These are phyloP conservation scores for Coemansia sp. DNA, from an alignment of 192 early-diverging fungal species.

Conservation along the genomic window DNA sequence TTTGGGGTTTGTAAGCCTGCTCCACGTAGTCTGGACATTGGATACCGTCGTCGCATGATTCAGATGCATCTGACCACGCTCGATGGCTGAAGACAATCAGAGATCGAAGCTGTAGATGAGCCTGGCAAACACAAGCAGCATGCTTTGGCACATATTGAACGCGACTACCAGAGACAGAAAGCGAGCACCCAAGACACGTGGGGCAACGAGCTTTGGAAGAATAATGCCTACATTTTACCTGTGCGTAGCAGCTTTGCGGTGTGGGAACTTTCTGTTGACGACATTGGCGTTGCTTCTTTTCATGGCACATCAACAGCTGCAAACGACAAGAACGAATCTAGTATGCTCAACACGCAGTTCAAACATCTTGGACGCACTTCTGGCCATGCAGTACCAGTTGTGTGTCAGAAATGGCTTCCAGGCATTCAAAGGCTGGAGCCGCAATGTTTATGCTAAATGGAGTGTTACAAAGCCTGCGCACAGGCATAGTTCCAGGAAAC, in stretches of 20 bases:
- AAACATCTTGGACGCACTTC: conserved; percentile 79
- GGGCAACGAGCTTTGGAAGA: conserved; percentile 68
- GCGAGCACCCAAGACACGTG: conserved; percentile 71
- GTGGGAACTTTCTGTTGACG: conserved; percentile 84
- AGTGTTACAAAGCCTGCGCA: conserved; percentile 72
- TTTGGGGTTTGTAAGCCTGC: conserved; percentile 23
- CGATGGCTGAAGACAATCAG: not conserved
- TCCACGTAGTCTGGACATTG: conserved; percentile 74
- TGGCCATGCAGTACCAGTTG: conserved; percentile 75
- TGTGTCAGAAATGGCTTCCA: conserved; percentile 88
- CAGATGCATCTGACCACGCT: conserved; percentile 34
- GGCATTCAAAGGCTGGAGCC: conserved; percentile 87
- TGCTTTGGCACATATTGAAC: not conserved
- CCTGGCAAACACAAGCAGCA: not conserved
- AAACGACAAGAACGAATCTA: conserved; percentile 50
- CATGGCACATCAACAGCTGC: conserved; percentile 92
- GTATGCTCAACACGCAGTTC: conserved; percentile 81
- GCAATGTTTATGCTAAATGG: conserved; percentile 97
- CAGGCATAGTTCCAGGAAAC: conserved; percentile 86
- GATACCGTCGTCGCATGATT: conserved; percentile 78
- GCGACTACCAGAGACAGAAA: conserved; percentile 46
- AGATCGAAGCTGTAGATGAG: conserved; percentile 38
- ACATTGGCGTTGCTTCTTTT: conserved; percentile 90
- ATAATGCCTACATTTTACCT: conserved; percentile 75
- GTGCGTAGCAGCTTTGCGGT: conserved; percentile 82